Conservation (phyloP, 352 stramenopile species). For the Pythium monospermum region DNA sequence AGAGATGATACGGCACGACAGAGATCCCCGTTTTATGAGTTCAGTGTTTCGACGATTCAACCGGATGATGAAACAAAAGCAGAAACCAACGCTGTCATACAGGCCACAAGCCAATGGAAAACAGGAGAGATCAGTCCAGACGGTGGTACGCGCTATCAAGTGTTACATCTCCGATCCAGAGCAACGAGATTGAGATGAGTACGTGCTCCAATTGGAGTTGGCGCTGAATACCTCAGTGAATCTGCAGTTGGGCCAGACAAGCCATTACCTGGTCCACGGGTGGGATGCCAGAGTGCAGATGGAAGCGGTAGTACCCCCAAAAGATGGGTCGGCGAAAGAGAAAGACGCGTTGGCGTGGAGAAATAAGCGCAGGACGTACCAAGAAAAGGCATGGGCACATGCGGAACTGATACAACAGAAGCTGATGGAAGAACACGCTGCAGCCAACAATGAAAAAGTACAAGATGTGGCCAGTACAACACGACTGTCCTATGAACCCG, state of each 20-base stretch:
- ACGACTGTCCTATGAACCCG: neutral
- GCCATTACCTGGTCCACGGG: slow-evolving; percentile 19
- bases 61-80: slow-evolving; percentile 8
- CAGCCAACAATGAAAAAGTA: slow-evolving; percentile 14
- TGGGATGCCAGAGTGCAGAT: slow-evolving; percentile 14
- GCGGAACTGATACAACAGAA: neutral
- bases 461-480: neutral
- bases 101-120: slow-evolving; percentile 16
- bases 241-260: neutral
- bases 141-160: slow-evolving; percentile 12
- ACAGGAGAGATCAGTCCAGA: slow-evolving; percentile 19
- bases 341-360: neutral
- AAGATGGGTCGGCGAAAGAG: neutral
- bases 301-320: neutral
- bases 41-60: slow-evolving; percentile 19
- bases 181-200: slow-evolving; percentile 22
- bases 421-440: slow-evolving; percentile 3
- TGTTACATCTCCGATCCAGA: slow-evolving; percentile 14
- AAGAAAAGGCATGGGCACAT: slow-evolving; percentile 1
- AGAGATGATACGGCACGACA: slow-evolving; percentile 17
- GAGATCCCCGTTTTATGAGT: slow-evolving; percentile 14
- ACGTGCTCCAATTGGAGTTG: slow-evolving; percentile 10
- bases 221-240: slow-evolving; percentile 18
- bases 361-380: neutral
- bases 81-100: slow-evolving; percentile 12